Evolutionary conservation across 2,329 filamentous ascomycete genomes (phyloP), one percentile per base, ranked within the genome.

Genomic region (Chalara sp.): DNA sequence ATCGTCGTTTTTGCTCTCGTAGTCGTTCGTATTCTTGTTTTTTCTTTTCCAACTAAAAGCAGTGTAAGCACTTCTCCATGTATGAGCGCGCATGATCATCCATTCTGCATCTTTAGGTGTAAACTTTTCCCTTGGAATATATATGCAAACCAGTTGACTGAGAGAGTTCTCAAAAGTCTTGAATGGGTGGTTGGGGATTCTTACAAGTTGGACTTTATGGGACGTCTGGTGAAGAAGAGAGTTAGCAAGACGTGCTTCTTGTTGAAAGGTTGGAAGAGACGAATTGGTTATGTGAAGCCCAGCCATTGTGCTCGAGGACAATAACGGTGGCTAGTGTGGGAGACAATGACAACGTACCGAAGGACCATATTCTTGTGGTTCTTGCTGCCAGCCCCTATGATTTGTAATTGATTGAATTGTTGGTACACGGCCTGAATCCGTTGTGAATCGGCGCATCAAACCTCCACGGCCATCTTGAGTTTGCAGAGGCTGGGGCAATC

Each of bases 401-500:
- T 32, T 61, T n/a, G 60, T 53, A 42, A 65, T 58, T 45, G 63
- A 60, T 52, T 78, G 80, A 70, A 88, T 74, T 66, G 86, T 89
- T 68, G 87, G 86, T 70, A 92, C 75, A 78, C 90, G 79, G 70
- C 89, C 78, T 72, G 88, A 84, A 72, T 96, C 95, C 52, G 91
- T 93, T 57, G 92, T 97, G 72, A 97, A 97, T 66, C 92, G 86
- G 65, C 92, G 85, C 70, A 91, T 89, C 67, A 97, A 76, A 61
- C 83, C 84, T 56, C 82, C 81, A 69, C 91, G 84, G 58, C 80
- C 79, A 65, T 95, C 89, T 68, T 81, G 78, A 57, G 78, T 68
- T 55, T 73, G 68, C 52, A 75, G 70, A 58, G 78, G 75, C 58
- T 79, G 79, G 57, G 73, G 75, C 67, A 83, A 76, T 65, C 83